Base-by-base conservation (phyloP, 192 early-diverging fungal species). In the Endogone sp. region DNA sequence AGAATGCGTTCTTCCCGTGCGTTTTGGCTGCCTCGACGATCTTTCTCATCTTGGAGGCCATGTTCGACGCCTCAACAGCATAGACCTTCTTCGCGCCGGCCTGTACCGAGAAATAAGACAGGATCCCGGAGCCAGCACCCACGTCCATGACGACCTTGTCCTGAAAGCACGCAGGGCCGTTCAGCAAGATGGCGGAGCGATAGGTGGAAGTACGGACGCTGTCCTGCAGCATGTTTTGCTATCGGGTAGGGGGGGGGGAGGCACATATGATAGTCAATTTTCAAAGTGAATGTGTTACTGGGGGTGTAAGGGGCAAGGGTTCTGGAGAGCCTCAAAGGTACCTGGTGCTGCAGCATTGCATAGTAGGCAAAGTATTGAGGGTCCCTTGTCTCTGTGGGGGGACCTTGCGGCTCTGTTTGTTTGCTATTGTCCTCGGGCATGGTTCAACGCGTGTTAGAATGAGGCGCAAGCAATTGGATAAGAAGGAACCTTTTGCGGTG, bases 191-290 rank as follows among this genome's bases (percentile, higher is more conserved):
- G 3, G 97, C 95, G 23, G 90, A 90, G 68, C 94, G 90, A 78
- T 98, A 99, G 25, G 93, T 86, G 8, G 93, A 93, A n/a, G 97
- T 99, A 29, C 97, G 84, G 22, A 99, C 91, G 26, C 84, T 87
- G 75, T 99, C 97, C 81, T 95, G 91, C 16, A 98, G 88, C 96
- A 98, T 98, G 78, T 98, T 98, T 88, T 96, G 94, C 91, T 97
- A 82, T n/a, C 27, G 27, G 56, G 49, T 20, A 44, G 4, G 44
- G 20, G 64, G 26, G 13, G 32, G 28, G 65, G 67, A 23, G 25
- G 29, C 31, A 60, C 63, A 16, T 27, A 74, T 72, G 61, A n/a
- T n/a, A 60, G 27, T 60, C 59, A 60, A 22, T 60, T 10, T 49
- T 6, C 9, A 49, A 16, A 49, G 1, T 16, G 6, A 16, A 16